phyloP scores from a whole-genome alignment of 768 basidiomycete genomes.

The Suillus brevipes region DNA sequence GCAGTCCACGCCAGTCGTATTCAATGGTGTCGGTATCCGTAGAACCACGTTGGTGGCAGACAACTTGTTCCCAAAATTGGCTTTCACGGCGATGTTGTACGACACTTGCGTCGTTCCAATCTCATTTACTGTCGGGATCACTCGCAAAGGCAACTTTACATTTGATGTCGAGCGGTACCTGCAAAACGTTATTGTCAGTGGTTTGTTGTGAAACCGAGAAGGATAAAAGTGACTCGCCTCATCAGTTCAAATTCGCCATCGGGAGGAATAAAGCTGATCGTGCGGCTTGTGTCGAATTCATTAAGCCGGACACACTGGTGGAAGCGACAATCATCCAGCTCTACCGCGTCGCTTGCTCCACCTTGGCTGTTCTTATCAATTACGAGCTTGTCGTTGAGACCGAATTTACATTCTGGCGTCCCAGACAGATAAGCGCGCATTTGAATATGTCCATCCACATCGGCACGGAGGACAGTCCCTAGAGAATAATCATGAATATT shows the following conservation, averaged over 20 bases:
- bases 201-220: constrained; percentile 4
- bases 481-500: constrained; percentile 7
- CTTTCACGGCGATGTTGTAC: constrained; percentile 84
- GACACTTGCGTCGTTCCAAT: constrained; percentile 90
- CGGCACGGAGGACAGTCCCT: constrained; percentile 92
- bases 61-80: constrained; percentile 89
- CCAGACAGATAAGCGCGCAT: constrained; percentile 98
- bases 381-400: constrained; percentile 96
- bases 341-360: constrained; percentile 71
- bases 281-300: constrained; percentile 91
- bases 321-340: constrained; percentile 97
- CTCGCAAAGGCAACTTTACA: constrained; percentile 88
- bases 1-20: constrained; percentile 89
- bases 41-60: constrained; percentile 91
- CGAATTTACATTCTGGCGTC: constrained; percentile 98
- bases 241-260: constrained; percentile 99
- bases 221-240: constrained; percentile 54
- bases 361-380: constrained; percentile 78
- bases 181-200: constrained; percentile 4
- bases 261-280: constrained; percentile 96
- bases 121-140: constrained; percentile 91
- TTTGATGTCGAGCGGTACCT: constrained; percentile 97
- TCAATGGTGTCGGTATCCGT: constrained; percentile 94
- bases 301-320: constrained; percentile 96
- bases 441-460: constrained; percentile 96